Evolutionary conservation across 2,329 filamentous ascomycete species (phyloP).

Genomic region (Aspergillus flavus): DNA sequence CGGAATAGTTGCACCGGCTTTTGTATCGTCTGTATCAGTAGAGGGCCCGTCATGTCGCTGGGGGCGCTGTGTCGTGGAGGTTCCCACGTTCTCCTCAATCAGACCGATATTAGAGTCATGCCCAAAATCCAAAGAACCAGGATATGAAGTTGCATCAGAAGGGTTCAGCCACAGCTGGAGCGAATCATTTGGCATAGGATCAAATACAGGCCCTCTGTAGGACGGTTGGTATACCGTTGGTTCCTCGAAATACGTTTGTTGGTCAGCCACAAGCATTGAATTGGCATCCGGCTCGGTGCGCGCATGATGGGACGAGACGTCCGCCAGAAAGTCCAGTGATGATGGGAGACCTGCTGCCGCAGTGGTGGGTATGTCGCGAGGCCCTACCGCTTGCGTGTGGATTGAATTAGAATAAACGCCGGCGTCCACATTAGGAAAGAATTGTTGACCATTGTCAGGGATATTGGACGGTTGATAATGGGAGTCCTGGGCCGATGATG

Average conservation of each 20-base stretch:
- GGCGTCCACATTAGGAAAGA: slow-evolving; percentile 18
- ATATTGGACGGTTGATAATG: slow-evolving; percentile 29
- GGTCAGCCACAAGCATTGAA: slow-evolving; percentile 32
- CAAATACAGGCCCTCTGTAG: slow-evolving; percentile 28
- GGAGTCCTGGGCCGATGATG: slow-evolving; percentile 25
- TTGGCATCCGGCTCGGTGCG: slow-evolving; percentile 32
- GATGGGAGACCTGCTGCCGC: slow-evolving; percentile 33
- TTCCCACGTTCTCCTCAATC: slow-evolving; percentile 23
- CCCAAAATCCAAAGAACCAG: slow-evolving; percentile 33
- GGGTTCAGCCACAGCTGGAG: slow-evolving; percentile 41
- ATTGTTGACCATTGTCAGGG: slow-evolving; percentile 18
- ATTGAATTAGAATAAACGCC: slow-evolving; percentile 21
- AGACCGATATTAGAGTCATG: slow-evolving; percentile 28
- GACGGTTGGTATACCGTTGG: slow-evolving; percentile 23
- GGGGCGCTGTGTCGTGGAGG: slow-evolving; percentile 28
- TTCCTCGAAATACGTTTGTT: slow-evolving; percentile 34
- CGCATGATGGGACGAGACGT: slow-evolving; percentile 38
- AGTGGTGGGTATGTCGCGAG: slow-evolving; percentile 31
- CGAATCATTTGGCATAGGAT: slow-evolving; percentile 34
- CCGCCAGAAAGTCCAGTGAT: slow-evolving; percentile 45
- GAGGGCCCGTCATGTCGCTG: slow-evolving; percentile 29
- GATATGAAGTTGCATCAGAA: slow-evolving; percentile 31
- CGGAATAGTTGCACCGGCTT: slow-evolving; percentile 34
- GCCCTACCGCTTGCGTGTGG: slow-evolving; percentile 17
- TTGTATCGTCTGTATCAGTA: slow-evolving; percentile 24